These are phyloP conservation scores for Cinnamomum micranthum DNA, from an alignment of 164 flowering plant species.

Conservation along the genomic window DNA sequence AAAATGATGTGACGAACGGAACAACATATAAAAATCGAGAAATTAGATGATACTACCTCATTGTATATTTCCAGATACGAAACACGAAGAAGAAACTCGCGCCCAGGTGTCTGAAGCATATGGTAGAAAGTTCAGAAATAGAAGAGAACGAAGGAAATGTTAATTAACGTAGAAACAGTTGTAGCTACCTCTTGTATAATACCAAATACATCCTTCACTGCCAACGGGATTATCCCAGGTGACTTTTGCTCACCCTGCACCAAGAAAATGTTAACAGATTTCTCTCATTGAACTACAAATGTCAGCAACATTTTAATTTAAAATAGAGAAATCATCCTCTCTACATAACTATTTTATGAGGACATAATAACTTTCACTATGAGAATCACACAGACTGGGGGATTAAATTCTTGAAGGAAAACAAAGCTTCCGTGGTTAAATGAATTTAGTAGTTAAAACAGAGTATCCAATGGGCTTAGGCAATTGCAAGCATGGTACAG, in stretches of 20 bases:
- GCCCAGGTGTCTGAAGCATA: slow-evolving; percentile 56
- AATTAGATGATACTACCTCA: slow-evolving; percentile 44
- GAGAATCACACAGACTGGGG: too few relatives aligned
- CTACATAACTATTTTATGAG: too few relatives aligned
- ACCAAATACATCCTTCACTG: slow-evolving; percentile 79
- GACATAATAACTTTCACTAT: too few relatives aligned
- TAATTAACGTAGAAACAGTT: neutral
- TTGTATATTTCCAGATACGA: slow-evolving; percentile 86
- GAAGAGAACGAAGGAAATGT: neutral
- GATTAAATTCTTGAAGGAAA: too few relatives aligned
- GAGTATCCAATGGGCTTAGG: too few relatives aligned
- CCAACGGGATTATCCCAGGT: slow-evolving; percentile 79
- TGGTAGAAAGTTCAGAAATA: slow-evolving; percentile 9
- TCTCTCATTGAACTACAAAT: too few relatives aligned
- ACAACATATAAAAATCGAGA: neutral
- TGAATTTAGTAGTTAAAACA: too few relatives aligned
- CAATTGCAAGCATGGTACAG: too few relatives aligned
- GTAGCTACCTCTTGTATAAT: slow-evolving; percentile 73
- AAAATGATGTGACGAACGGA: neutral
- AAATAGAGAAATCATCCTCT: too few relatives aligned
- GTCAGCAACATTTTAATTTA: too few relatives aligned
- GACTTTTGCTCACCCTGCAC: slow-evolving; percentile 80
- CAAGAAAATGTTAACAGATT: neutral
- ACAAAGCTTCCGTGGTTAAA: too few relatives aligned
- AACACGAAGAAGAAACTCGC: slow-evolving; percentile 83